Evolutionary conservation across 2,329 filamentous ascomycete genomes (phyloP).

Genomic region (Aspergillus felis): DNA sequence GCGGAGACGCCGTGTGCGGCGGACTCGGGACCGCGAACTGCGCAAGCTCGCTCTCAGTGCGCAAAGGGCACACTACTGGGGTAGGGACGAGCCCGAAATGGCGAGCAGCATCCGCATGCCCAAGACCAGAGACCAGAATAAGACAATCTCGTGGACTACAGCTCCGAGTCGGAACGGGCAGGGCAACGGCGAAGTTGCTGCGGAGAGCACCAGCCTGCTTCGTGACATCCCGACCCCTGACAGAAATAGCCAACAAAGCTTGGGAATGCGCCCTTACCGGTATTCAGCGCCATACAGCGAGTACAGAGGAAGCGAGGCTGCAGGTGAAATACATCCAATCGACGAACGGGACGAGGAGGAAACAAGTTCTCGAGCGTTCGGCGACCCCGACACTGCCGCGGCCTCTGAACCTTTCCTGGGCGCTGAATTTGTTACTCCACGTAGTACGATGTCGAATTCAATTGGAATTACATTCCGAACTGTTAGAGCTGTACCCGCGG

Average conservation of each 20-base stretch:
- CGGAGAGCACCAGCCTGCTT: slow-evolving; percentile 42
- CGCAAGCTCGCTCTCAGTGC: slow-evolving; percentile 50
- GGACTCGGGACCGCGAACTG: slow-evolving; percentile 52
- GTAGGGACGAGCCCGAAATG: slow-evolving; percentile 34
- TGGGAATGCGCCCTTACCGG: slow-evolving; percentile 35
- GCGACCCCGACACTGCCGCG: slow-evolving; percentile 6
- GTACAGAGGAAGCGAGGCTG: slow-evolving; percentile 45
- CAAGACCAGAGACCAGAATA: slow-evolving; percentile 15
- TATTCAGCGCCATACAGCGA: slow-evolving; percentile 48
- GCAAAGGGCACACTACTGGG: slow-evolving; percentile 45
- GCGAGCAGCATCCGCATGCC: slow-evolving; percentile 35
- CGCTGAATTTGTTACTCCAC: slow-evolving; percentile 22
- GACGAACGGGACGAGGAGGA: slow-evolving; percentile 61
- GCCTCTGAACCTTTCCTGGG: slow-evolving; percentile 25
- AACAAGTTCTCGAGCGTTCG: slow-evolving; percentile 15
- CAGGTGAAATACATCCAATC: slow-evolving; percentile 59
- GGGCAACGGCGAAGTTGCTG: slow-evolving; percentile 27
- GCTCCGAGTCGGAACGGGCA: slow-evolving; percentile 21
- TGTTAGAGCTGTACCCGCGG: neutral
- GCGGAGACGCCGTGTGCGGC: slow-evolving; percentile 43
- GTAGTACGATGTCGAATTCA: slow-evolving; percentile 17
- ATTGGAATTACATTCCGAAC: neutral
- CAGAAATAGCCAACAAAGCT: slow-evolving; percentile 35
- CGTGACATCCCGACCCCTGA: slow-evolving; percentile 39
- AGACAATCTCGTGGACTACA: slow-evolving; percentile 28